These are phyloP conservation scores for Metschnikowia noctiluminum DNA, from an alignment of 805 yeast species.

Conservation along the genomic window DNA sequence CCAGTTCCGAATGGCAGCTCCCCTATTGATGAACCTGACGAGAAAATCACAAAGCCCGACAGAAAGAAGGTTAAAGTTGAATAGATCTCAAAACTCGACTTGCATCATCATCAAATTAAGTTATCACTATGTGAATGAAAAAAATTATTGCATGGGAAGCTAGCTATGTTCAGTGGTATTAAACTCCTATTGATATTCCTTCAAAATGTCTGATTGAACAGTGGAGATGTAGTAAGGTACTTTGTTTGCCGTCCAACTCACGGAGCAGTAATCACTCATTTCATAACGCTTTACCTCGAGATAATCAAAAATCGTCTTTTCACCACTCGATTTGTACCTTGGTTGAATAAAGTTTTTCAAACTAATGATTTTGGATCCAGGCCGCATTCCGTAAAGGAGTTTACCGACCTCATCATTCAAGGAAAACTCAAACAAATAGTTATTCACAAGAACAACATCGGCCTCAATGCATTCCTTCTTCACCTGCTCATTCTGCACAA, in stretches of 20 bases:
- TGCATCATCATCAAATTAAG: not conserved
- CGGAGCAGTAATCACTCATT: constrained; percentile 66
- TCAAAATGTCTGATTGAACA: constrained; percentile 43
- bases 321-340: constrained; percentile 60
- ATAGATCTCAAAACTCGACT: not conserved
- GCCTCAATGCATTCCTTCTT: constrained; percentile 52
- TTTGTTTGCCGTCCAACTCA: constrained; percentile 88
- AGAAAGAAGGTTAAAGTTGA: constrained; percentile 9
- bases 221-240: constrained; percentile 77
- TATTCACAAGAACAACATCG: constrained; percentile 75
- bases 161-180: too few species aligned
- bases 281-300: constrained; percentile 57
- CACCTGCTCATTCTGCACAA: constrained; percentile 63
- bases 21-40: constrained; percentile 1
- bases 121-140: too few species aligned
- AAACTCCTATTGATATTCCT: constrained; percentile 34
- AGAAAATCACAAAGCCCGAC: constrained; percentile 5
- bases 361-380: constrained; percentile 77
- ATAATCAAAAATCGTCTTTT: constrained; percentile 56
- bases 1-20: constrained; percentile 9
- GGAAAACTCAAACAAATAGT: constrained; percentile 76
- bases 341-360: constrained; percentile 77
- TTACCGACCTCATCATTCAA: constrained; percentile 66
- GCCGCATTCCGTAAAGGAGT: constrained; percentile 58
- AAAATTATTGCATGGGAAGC: too few species aligned